Percentiles rank a stretch among this genome's conserved stretches.
These are phyloP conservation scores for Cryptococcus sp. DNA, from an alignment of 1,284 basidiomycete species.

Conservation along the genomic window DNA sequence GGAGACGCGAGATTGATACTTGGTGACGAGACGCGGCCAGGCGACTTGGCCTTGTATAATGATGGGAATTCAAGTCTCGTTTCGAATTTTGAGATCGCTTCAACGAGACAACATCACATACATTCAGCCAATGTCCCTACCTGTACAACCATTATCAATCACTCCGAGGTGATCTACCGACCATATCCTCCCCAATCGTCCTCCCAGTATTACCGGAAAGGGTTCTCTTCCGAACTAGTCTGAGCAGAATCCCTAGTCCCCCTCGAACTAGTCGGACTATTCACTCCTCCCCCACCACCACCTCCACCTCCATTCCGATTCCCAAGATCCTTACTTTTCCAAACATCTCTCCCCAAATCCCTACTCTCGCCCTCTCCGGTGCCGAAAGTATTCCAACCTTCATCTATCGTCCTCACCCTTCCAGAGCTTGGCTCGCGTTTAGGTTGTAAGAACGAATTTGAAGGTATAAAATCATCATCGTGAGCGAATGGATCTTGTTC, in stretches of 20 bases:
- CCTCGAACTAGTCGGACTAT: constrained; percentile 9
- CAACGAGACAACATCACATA: too few relatives aligned
- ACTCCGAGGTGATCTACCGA: too few relatives aligned
- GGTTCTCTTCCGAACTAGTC: constrained; percentile 5
- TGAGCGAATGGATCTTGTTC: background rate
- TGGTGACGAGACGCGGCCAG: too few relatives aligned
- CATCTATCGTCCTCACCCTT: background rate
- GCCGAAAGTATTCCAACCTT: background rate
- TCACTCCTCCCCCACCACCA: background rate
- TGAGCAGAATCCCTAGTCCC: constrained; percentile 7
- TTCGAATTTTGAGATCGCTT: too few relatives aligned
- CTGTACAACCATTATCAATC: too few relatives aligned
- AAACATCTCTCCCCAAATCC: too few relatives aligned
- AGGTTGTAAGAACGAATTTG: background rate
- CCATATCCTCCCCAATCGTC: too few relatives aligned
- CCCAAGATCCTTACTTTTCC: too few relatives aligned
- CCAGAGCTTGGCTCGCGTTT: background rate
- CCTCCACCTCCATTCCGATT: constrained; percentile 9
- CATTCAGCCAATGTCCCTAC: too few relatives aligned
- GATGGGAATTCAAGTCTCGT: too few relatives aligned
- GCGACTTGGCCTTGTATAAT: too few relatives aligned
- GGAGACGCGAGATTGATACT: too few relatives aligned
- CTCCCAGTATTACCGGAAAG: constrained; percentile 11
- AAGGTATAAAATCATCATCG: background rate
- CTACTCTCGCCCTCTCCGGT: background rate